Conservation (phyloP, 192 early-diverging fungal species). For the Jimgerdemannia flammicorona region DNA sequence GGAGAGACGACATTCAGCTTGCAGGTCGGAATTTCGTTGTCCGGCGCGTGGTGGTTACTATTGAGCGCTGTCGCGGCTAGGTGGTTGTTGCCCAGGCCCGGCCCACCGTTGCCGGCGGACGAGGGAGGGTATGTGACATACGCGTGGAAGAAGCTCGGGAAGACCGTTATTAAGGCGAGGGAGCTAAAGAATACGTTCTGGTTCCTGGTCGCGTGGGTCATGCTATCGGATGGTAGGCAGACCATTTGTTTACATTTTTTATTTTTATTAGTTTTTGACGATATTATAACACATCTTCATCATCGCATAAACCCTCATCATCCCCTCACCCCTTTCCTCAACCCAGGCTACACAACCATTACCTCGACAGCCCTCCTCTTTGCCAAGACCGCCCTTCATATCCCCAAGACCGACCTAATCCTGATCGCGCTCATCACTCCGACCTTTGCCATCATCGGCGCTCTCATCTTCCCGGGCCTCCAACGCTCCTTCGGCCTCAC, state of each 20-base stretch:
- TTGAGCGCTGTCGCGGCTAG: slow-evolving; percentile 37
- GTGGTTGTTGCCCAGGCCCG: slow-evolving; percentile 40
- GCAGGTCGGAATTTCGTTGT: slow-evolving; percentile 41
- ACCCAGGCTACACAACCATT: slow-evolving; percentile 41
- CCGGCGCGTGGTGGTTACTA: slow-evolving; percentile 49
- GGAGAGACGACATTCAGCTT: slow-evolving; percentile 30
- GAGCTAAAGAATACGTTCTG: slow-evolving; percentile 48
- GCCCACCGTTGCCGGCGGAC: slow-evolving; percentile 35
- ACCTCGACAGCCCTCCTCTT: slow-evolving; percentile 54
- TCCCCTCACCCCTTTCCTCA: neutral
- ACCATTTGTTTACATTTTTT: neutral
- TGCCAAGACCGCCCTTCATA: slow-evolving; percentile 47
- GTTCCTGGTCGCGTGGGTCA: slow-evolving; percentile 63
- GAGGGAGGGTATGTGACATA: slow-evolving; percentile 29
- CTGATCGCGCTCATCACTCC: slow-evolving; percentile 49
- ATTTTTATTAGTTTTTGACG: neutral
- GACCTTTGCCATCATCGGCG: slow-evolving; percentile 47
- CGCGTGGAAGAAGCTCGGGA: slow-evolving; percentile 35
- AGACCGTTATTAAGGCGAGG: slow-evolving; percentile 37
- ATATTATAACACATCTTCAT: neutral
- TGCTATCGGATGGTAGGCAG: slow-evolving; percentile 51
- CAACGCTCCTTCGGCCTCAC: slow-evolving; percentile 29
- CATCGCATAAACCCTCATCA: neutral
- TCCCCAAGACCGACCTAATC: slow-evolving; percentile 41
- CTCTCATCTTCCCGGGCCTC: slow-evolving; percentile 41